phyloP scores from a whole-genome alignment of 2,329 filamentous ascomycete genomes.

The Ophiocordyceps australis region DNA sequence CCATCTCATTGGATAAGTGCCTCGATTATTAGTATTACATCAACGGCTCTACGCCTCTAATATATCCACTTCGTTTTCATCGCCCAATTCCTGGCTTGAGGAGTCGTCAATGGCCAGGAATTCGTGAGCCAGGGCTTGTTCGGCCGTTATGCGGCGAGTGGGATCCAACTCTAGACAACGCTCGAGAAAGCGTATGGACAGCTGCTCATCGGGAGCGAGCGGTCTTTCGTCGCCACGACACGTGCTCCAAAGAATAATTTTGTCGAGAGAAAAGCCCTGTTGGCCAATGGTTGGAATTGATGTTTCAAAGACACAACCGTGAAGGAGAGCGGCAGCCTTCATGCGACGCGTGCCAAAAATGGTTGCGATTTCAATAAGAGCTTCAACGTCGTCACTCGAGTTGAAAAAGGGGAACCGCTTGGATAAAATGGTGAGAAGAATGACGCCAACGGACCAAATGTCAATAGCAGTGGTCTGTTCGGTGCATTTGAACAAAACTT shows the following conservation, averaged over 20 bases:
- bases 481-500: conserved; percentile 94
- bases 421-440: conserved; percentile 83
- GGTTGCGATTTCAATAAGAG: conserved; percentile 90
- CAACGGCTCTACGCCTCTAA: conserved; percentile 19
- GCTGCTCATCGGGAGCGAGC: conserved; percentile 48
- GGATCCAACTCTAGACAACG: conserved; percentile 65
- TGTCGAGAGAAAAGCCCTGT: conserved; percentile 72
- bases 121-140: conserved; percentile 54
- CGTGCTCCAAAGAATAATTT: conserved; percentile 91
- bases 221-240: conserved; percentile 45
- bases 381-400: conserved; percentile 93
- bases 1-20: no score
- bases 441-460: conserved; percentile 95
- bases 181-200: conserved; percentile 55
- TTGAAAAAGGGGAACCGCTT: conserved; percentile 97
- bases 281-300: conserved; percentile 81
- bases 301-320: conserved; percentile 84
- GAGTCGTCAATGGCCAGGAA: conserved; percentile 32
- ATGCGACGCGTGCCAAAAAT: conserved; percentile 81
- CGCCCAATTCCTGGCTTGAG: conserved; percentile 12
- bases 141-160: conserved; percentile 52
- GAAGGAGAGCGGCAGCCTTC: conserved; percentile 63
- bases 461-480: conserved; percentile 89
- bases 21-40: conserved; percentile 23
- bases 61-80: conserved; percentile 38